Evolutionary conservation across 148 eudicot genomes (phyloP).

Genomic region (Mesembryanthemum crystallinum): DNA sequence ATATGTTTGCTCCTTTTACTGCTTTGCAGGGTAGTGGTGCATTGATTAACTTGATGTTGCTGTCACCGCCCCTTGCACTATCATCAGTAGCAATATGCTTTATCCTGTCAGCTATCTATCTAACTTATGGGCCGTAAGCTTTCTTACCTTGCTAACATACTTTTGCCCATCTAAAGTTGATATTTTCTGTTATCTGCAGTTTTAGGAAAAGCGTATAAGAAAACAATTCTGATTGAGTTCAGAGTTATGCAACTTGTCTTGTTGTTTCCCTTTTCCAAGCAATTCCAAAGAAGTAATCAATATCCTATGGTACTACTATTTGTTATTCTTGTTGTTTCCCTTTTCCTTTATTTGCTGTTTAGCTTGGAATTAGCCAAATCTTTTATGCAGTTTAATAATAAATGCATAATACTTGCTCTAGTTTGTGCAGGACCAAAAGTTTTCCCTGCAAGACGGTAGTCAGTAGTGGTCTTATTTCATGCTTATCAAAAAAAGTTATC

Average conservation of each 20-base stretch:
- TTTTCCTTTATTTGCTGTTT: too few species aligned
- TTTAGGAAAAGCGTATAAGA: not conserved
- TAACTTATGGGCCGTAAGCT: constrained; percentile 46
- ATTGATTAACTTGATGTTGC: constrained; percentile 42
- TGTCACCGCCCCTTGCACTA: constrained; percentile 52
- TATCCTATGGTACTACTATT: not conserved
- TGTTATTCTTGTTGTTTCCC: not conserved
- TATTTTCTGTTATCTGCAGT: too few species aligned
- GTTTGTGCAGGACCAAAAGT: not conserved
- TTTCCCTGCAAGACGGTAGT: too few species aligned
- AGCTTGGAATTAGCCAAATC: not conserved
- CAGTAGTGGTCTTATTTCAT: not conserved
- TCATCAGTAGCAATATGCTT: constrained; percentile 44
- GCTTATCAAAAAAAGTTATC: too few species aligned
- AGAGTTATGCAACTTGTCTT: too few species aligned
- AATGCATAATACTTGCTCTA: not conserved
- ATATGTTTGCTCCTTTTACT: not conserved
- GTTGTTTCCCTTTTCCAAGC: not conserved
- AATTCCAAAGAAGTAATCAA: not conserved
- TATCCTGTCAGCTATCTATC: constrained; percentile 42
- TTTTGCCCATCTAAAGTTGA: not conserved
- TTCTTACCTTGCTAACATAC: constrained; percentile 5
- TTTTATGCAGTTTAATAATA: not conserved
- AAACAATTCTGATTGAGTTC: not conserved
- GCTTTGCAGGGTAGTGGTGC: constrained; percentile 53